Conservation (phyloP, 345 rosid species). For the Heritiera littoralis region DNA sequence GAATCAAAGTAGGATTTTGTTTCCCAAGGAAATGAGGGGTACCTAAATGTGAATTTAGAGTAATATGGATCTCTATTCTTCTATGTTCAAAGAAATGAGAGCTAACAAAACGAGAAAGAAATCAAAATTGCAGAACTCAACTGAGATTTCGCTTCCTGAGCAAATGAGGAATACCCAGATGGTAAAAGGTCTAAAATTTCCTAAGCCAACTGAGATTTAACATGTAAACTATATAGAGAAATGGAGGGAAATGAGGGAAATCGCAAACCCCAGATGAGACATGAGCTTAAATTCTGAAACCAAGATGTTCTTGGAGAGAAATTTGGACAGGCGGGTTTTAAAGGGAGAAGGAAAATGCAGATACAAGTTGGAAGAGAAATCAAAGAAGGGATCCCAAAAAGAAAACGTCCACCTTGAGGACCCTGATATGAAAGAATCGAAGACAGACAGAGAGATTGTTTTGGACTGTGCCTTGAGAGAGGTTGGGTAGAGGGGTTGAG, state of each 20-base stretch:
- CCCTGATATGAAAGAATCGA: constrained; percentile 7
- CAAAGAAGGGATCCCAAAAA: constrained; percentile 13
- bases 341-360: constrained; percentile 16
- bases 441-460: neutral
- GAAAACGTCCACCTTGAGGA: constrained; percentile 9
- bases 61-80: neutral
- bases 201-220: constrained; percentile 3
- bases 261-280: neutral
- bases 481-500: neutral
- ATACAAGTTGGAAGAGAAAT: constrained; percentile 6
- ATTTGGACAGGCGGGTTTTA: constrained; percentile 10
- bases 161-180: neutral
- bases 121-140: constrained; percentile 15
- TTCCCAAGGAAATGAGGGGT: neutral
- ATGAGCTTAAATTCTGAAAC: neutral
- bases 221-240: neutral
- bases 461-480: constrained; percentile 7
- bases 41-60: neutral
- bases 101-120: neutral
- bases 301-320: neutral
- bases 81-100: neutral
- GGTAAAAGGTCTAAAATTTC: neutral
- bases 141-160: constrained; percentile 8
- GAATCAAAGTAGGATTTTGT: constrained; percentile 12
- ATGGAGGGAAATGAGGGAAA: neutral